Evolutionary conservation across 2,329 filamentous ascomycete species (phyloP).

Genomic region (Sporothrix sp.): DNA sequence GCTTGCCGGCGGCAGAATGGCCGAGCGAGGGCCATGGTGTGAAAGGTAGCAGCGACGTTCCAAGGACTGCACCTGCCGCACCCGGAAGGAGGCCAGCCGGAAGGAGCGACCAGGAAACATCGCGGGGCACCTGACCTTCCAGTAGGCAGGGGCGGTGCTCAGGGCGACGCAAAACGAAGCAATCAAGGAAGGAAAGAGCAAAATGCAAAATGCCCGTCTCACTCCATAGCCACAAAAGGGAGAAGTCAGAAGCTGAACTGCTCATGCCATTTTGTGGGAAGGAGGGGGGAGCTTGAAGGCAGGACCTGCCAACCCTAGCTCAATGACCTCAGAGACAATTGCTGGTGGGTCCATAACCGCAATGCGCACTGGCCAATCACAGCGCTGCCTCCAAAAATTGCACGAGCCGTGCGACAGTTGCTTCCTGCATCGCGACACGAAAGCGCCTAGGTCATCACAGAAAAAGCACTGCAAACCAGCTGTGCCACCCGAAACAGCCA

Average conservation of each 20-base stretch:
- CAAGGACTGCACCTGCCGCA: conserved; percentile 4
- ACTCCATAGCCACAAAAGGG: background rate
- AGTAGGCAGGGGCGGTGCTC: background rate
- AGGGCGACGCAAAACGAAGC: background rate
- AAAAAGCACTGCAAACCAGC: no score
- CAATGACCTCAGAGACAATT: conserved; percentile 9
- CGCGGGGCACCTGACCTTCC: background rate
- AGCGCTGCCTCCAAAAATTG: conserved; percentile 2
- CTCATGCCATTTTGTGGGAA: conserved; percentile 5
- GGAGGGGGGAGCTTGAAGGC: conserved; percentile 8
- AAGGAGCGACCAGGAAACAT: conserved; percentile 15
- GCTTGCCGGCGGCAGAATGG: background rate
- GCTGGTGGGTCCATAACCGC: background rate
- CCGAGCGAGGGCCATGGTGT: background rate
- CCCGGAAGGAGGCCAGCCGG: conserved; percentile 8
- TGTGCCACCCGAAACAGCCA: background rate
- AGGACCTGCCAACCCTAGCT: background rate
- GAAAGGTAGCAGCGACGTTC: background rate
- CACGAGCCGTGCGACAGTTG: background rate
- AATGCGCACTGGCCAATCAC: conserved; percentile 8
- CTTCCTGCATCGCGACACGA: background rate
- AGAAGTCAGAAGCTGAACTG: background rate
- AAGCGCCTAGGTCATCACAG: no score
- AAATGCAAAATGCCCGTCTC: background rate
- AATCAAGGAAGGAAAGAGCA: background rate